These are phyloP conservation scores for Dalbergia cultrata DNA, from an alignment of 306 rosid species.

Conservation along the genomic window DNA sequence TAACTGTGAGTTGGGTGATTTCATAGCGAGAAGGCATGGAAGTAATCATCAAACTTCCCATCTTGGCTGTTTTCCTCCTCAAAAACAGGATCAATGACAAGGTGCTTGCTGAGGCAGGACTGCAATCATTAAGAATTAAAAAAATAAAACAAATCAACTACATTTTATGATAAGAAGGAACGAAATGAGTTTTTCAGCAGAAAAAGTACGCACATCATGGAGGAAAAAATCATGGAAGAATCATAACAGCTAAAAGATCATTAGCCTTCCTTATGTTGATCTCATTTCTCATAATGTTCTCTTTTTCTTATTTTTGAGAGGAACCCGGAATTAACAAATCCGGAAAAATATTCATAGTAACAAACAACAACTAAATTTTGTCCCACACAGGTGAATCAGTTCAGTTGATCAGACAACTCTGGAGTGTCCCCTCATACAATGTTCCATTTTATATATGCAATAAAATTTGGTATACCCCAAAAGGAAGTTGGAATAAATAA, in stretches of 20 bases:
- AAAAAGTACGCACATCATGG: constrained; percentile 11
- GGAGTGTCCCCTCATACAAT: background rate
- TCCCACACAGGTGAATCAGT: too few species aligned
- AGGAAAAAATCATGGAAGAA: constrained; percentile 2
- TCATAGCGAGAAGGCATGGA: constrained; percentile 96
- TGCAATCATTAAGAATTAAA: constrained; percentile 40
- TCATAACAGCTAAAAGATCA: constrained; percentile 37
- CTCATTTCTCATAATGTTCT: constrained; percentile 15
- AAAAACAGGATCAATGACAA: constrained; percentile 78
- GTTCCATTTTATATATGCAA: background rate
- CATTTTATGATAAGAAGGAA: constrained; percentile 23
- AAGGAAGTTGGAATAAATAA: background rate
- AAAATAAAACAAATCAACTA: background rate
- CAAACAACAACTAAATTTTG: too few species aligned
- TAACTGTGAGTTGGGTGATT: constrained; percentile 89
- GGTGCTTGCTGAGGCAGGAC: constrained; percentile 87
- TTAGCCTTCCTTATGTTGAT: constrained; percentile 12
- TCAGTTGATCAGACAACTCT: background rate
- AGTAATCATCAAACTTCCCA: constrained; percentile 87
- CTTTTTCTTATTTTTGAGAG: background rate
- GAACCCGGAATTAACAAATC: constrained; percentile 26
- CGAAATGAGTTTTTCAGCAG: constrained; percentile 26
- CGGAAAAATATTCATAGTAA: background rate
- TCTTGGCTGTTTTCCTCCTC: constrained; percentile 98
- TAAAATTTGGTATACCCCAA: constrained; percentile 11